phyloP scores from a whole-genome alignment of 108 stramenopile species.

The Pseudonitzschia multiseries region DNA sequence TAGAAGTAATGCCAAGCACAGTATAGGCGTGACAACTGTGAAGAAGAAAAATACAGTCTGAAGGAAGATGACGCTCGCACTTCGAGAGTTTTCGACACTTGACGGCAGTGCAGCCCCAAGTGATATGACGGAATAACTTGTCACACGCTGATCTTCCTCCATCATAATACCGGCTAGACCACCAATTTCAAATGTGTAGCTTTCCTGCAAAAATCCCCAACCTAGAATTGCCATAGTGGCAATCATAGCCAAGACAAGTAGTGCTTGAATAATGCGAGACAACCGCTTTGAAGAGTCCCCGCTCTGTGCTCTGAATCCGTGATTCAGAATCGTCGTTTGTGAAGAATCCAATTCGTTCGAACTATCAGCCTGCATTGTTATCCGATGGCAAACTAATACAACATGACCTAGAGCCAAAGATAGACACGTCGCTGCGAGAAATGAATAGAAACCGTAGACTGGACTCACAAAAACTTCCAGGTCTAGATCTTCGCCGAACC shows the following conservation, averaged over 20 bases:
- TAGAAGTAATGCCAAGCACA: constrained; percentile 56
- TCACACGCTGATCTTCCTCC: constrained; percentile 45
- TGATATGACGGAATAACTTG: constrained; percentile 69
- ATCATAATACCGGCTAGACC: constrained; percentile 81
- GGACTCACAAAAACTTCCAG: constrained; percentile 76
- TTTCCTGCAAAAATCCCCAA: constrained; percentile 48
- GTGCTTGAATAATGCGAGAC: constrained; percentile 22
- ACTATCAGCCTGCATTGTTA: not conserved
- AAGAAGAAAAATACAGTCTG: constrained; percentile 84
- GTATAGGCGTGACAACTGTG: constrained; percentile 79
- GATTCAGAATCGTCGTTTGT: constrained; percentile 25
- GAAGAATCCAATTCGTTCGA: not conserved
- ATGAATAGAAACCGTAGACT: constrained; percentile 83
- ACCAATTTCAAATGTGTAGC: constrained; percentile 84
- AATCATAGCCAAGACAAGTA: constrained; percentile 16
- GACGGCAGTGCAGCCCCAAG: constrained; percentile 68
- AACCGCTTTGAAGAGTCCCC: constrained; percentile 10
- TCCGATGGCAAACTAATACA: constrained; percentile 79
- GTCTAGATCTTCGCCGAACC: constrained; percentile 38
- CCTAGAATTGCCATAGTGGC: constrained; percentile 28
- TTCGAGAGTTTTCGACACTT: constrained; percentile 58
- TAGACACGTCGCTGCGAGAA: constrained; percentile 81
- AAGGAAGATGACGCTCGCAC: constrained; percentile 59
- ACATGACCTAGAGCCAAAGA: constrained; percentile 80
- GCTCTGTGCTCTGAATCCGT: constrained; percentile 28